Conservation (phyloP, 352 stramenopile genomes). For the Elongisporangium prolatum region DNA sequence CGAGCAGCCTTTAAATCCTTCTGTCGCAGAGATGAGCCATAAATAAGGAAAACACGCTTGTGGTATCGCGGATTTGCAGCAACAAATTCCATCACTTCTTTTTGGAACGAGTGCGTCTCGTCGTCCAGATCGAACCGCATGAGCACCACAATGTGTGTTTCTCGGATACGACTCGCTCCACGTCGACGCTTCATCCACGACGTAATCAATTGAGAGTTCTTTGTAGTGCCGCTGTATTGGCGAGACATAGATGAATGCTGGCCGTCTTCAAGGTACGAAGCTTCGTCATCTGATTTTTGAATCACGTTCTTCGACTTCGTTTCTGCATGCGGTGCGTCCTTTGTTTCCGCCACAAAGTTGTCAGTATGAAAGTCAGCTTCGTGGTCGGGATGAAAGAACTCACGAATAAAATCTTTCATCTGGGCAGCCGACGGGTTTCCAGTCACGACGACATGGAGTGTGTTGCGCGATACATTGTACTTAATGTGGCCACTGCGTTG, state of each 20-base stretch:
- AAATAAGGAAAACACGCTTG: slow-evolving; percentile 79
- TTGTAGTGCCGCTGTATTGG: background rate
- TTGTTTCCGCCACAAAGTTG: slow-evolving; percentile 1
- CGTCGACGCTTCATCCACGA: slow-evolving; percentile 44
- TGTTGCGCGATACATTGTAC: slow-evolving; percentile 67
- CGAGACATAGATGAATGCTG: background rate
- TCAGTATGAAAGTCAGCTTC: slow-evolving; percentile 22
- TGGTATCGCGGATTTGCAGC: slow-evolving; percentile 61
- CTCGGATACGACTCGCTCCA: slow-evolving; percentile 38
- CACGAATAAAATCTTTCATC: slow-evolving; percentile 83
- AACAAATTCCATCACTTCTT: slow-evolving; percentile 65
- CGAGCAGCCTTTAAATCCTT: slow-evolving; percentile 56
- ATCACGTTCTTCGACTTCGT: slow-evolving; percentile 5
- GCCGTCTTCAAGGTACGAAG: slow-evolving; percentile 8
- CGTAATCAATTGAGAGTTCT: background rate
- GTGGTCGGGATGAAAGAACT: slow-evolving; percentile 87
- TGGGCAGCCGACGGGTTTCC: slow-evolving; percentile 75
- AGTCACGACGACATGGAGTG: slow-evolving; percentile 80
- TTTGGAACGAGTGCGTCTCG: slow-evolving; percentile 41
- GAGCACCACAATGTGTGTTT: slow-evolving; percentile 78
- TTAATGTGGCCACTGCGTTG: slow-evolving; percentile 42
- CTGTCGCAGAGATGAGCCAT: slow-evolving; percentile 54
- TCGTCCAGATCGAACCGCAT: slow-evolving; percentile 68
- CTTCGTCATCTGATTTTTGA: background rate
- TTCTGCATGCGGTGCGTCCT: slow-evolving; percentile 11